Conservation (phyloP, 192 early-diverging fungal genomes). For the Piromyces finnis region DNA sequence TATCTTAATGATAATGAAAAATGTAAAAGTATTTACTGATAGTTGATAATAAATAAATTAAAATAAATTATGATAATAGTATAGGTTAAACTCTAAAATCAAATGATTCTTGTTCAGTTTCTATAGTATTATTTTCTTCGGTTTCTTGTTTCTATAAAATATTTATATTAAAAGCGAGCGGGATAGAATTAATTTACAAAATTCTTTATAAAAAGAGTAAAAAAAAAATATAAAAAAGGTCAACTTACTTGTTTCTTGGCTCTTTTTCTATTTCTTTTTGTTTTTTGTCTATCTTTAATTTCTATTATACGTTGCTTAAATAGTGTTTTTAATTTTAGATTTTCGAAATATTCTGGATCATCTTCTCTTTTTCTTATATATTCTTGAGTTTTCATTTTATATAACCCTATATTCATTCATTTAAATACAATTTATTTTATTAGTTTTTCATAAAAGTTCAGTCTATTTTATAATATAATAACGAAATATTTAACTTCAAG, state of each 20-base stretch:
- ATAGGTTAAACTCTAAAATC: not conserved
- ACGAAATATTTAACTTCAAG: too few relatives aligned
- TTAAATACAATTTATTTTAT: too few relatives aligned
- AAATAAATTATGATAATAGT: too few relatives aligned
- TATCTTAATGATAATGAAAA: too few relatives aligned
- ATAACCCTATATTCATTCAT: not conserved
- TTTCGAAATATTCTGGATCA: not conserved
- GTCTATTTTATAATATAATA: too few relatives aligned
- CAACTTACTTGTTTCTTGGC: not conserved
- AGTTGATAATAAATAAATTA: too few relatives aligned
- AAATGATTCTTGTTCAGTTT: not conserved
- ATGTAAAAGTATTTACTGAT: too few relatives aligned
- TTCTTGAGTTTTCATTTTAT: not conserved
- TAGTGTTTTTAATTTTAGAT: not conserved
- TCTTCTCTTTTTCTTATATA: not conserved
- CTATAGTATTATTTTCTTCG: not conserved
- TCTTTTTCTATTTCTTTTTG: not conserved
- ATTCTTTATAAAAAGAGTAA: too few relatives aligned
- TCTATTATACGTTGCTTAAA: not conserved
- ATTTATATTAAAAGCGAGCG: too few relatives aligned
- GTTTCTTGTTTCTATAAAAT: not conserved
- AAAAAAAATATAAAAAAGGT: not conserved
- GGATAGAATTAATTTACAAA: too few relatives aligned
- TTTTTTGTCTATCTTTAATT: not conserved
- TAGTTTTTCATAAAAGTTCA: too few relatives aligned